Conservation (phyloP, 306 rosid species). For the Rosa rugosa region DNA sequence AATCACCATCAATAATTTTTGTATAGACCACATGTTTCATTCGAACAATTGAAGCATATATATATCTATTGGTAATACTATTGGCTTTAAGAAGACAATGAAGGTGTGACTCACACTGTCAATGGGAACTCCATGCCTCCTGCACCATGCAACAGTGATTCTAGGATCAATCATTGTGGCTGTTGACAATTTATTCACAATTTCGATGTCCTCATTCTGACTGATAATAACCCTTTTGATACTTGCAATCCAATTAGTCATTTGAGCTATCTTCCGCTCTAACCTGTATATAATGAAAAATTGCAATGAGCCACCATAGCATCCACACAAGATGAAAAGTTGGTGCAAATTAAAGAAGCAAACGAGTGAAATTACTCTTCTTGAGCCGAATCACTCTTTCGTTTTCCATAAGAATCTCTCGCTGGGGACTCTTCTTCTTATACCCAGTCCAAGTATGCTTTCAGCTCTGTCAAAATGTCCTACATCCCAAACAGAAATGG, state of each 20-base stretch:
- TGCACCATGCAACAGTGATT: slow-evolving; percentile 98
- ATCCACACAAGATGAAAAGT: slow-evolving; percentile 15
- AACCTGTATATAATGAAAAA: slow-evolving; percentile 43
- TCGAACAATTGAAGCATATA: too few relatives aligned
- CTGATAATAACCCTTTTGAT: slow-evolving; percentile 31
- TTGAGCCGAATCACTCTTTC: slow-evolving; percentile 56
- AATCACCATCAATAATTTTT: neutral
- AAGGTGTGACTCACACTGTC: slow-evolving; percentile 59
- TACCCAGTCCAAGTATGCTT: slow-evolving; percentile 76
- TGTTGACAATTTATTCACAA: slow-evolving; percentile 75
- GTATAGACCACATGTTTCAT: too few relatives aligned
- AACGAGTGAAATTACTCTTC: slow-evolving; percentile 57
- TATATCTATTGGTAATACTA: neutral
- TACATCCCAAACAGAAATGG: slow-evolving; percentile 33
- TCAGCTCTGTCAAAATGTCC: slow-evolving; percentile 73
- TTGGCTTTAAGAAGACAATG: neutral
- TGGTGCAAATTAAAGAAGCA: neutral
- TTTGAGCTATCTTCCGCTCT: slow-evolving; percentile 68
- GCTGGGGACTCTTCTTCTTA: slow-evolving; percentile 75
- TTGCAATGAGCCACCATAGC: slow-evolving; percentile 21
- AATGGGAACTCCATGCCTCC: slow-evolving; percentile 93
- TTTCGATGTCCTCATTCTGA: slow-evolving; percentile 67
- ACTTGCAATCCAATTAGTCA: slow-evolving; percentile 32
- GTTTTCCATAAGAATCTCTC: slow-evolving; percentile 71
- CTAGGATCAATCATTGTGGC: slow-evolving; percentile 92